Evolutionary conservation across 129 eudicot genomes (phyloP), one percentile per base, ranked within the genome.

Genomic region (Saussurea involucrata): DNA sequence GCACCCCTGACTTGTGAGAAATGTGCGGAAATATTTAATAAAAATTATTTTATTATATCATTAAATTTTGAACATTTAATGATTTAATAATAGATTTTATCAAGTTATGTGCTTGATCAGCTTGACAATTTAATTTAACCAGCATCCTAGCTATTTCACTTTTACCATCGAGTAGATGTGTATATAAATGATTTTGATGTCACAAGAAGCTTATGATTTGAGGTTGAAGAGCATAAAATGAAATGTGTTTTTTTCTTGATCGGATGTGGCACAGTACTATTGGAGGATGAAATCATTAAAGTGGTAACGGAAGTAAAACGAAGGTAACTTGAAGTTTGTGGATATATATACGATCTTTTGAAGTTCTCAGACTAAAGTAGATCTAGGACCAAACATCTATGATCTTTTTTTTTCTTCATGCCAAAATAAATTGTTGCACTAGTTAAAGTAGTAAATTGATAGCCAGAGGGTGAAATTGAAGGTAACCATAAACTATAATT

Each of bases 271-370:
- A 32, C 25, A 58, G 25, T 9, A 25, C 21, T 9, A 33, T 63
- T 60, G 78, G 76, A 46, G 65, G 76, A 71, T 71, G 76, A 49
- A 13, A 25, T 44, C 28, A 32, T 74, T 60, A 24, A 74, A 60
- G 60, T 34, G 24, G 57, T 17, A 60, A 34, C 58, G 13, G 37
- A 33, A 61, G 34, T 60, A 73, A 58, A 74, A 6, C 17, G 5
- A 58, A 21, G 78, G 70, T 24, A 36, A 74, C 69, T 40, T 40
- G 49, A 76, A 76, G 53, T 27, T 6, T 31, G 66, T 68, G 65
- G 18, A 63, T 63, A 29, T 32, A 17, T 12, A 8, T 4, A 55
- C 57, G 18, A 44, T 44, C 57, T 44, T 44, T 44, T 13, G 57
- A 44, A 44, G 57, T 13, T 29, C 32, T 1, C 37, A 11, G 32